phyloP scores from a whole-genome alignment of 345 rosid genomes.

The Euphorbia pulcherrima region DNA sequence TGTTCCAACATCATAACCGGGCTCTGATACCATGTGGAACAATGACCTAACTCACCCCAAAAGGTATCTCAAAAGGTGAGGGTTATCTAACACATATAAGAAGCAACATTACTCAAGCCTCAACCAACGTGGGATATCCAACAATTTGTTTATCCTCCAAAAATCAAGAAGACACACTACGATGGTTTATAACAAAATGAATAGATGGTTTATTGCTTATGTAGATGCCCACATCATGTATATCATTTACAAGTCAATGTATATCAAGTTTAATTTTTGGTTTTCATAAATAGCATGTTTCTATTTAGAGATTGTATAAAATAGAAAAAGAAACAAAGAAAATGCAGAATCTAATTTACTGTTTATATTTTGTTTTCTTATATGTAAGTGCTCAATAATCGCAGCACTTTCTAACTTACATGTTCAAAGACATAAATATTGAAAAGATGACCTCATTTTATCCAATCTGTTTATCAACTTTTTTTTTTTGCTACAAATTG shows the following conservation, averaged over 20 bases:
- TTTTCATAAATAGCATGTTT: neutral
- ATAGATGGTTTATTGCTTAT: too few species aligned
- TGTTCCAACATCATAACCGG: too few species aligned
- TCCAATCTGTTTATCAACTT: conserved; percentile 25
- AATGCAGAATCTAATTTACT: neutral
- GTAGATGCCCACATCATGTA: too few species aligned
- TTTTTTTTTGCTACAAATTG: neutral
- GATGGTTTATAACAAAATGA: too few species aligned
- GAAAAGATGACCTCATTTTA: conserved; percentile 10
- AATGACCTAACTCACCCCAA: too few species aligned
- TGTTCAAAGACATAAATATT: conserved; percentile 1
- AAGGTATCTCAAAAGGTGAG: too few species aligned
- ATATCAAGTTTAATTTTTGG: neutral
- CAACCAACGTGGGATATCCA: too few species aligned
- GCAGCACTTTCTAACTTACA: conserved; percentile 24
- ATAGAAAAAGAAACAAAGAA: neutral
- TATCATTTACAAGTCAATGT: neutral
- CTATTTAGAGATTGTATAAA: neutral
- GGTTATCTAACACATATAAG: too few species aligned
- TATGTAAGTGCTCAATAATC: conserved; percentile 2
- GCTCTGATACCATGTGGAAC: too few species aligned
- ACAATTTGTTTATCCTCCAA: too few species aligned
- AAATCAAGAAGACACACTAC: too few species aligned
- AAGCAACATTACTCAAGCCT: too few species aligned
- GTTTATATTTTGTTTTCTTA: conserved; percentile 8